Base-by-base conservation (phyloP, 177 flowering plant genomes). In the Vitis hybrid region DNA sequence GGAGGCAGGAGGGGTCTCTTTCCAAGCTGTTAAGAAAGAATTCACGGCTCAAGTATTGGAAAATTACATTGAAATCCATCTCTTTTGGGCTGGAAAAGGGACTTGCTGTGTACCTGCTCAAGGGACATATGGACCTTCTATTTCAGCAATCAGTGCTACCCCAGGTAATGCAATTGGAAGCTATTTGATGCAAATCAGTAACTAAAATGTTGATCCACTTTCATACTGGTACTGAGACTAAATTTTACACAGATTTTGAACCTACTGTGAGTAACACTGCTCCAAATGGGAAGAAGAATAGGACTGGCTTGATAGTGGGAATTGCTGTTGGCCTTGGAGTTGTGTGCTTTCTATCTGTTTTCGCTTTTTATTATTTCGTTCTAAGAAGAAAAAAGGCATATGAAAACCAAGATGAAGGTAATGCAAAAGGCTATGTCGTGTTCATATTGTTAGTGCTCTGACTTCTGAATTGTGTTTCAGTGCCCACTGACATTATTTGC, bases 131-230 rank as follows among this genome's bases (percentile, higher is more conserved):
- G 97, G 97, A 62, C 97, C 97, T 55, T 69, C 73, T 12, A 86
- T 92, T 65, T 92, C 97, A 32, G 95, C 95, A 18, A 81, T 92
- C 80, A 84, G 88, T 64, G 94, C 83, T 32, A 79, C 81, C 40
- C 84, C 91, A 77, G 77, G 91, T 87, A 86, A 70, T 15, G 35
- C 57, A 4, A 55, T 2, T 52, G 3, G 13, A 63, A 61, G n/a
- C 2, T 35, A 55, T 11, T 35, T 32, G 40, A 32, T 1, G 0
- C 21, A 21, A 21, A 21, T 21, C 21, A 21, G 21, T 21, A 21
- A 21, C 21, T 32, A 1, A 32, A 32, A 32, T 1, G 40, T 32
- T 32, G 40, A 32, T 32, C 40, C 40, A 32, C 40, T n/a, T 11
- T 30, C 16, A 19, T 13, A 66, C 6, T 16, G 6, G 0, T 5